Evolutionary conservation across 1,139 yeast species (phyloP).

Genomic region (Geotrichum aggregatum): DNA sequence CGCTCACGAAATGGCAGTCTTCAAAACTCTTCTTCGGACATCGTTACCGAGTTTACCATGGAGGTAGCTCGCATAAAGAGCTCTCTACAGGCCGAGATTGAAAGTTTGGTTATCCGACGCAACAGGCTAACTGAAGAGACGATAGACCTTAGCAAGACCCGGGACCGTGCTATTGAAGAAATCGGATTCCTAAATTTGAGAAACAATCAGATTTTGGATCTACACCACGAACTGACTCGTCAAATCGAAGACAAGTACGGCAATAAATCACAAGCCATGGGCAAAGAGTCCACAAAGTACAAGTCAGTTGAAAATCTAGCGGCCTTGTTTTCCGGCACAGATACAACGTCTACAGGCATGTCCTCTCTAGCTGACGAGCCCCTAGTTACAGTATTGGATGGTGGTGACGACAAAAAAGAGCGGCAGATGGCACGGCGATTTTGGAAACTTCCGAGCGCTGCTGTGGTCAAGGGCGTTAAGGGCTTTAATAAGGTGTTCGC

Average conservation of each 20-base stretch:
- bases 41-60: constrained; percentile 30
- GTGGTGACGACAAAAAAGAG: constrained; percentile 28
- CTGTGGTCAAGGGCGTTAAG: constrained; percentile 31
- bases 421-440: constrained; percentile 32
- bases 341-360: not conserved
- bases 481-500: constrained; percentile 40
- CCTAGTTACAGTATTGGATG: constrained; percentile 35
- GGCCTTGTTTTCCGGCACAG: constrained; percentile 1
- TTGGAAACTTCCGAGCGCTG: constrained; percentile 39
- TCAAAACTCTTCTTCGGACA: constrained; percentile 25
- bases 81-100: constrained; percentile 36
- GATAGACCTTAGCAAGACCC: constrained; percentile 27
- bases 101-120: constrained; percentile 34
- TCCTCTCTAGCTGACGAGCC: constrained; percentile 30
- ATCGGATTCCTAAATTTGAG: constrained; percentile 35
- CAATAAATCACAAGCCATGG: constrained; percentile 17
- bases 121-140: constrained; percentile 37
- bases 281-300: not conserved
- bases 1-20: constrained; percentile 22
- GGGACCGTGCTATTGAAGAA: constrained; percentile 36
- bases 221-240: constrained; percentile 39
- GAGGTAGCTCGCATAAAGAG: constrained; percentile 32
- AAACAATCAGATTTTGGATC: constrained; percentile 38
- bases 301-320: constrained; percentile 9
- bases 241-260: constrained; percentile 40